Evolutionary conservation across 192 early-diverging fungal genomes (phyloP).

Genomic region (Coemansia sp.): DNA sequence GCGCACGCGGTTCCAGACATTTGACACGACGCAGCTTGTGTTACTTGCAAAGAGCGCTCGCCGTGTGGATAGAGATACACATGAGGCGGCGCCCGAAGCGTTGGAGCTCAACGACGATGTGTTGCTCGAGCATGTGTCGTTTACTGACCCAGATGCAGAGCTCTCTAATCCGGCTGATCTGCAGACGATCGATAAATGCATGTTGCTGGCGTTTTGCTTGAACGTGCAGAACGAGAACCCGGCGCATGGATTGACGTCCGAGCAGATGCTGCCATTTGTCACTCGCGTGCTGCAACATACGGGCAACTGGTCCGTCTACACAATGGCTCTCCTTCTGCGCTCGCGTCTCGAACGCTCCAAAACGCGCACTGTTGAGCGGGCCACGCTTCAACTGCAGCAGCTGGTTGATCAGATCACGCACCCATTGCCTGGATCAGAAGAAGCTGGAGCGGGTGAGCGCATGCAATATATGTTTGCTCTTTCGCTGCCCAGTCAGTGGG

Average conservation of each 20-base stretch:
- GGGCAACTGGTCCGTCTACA: slow-evolving; percentile 98
- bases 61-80: slow-evolving; percentile 29
- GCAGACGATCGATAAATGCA: slow-evolving; percentile 79
- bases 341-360: slow-evolving; percentile 86
- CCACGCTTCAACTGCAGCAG: slow-evolving; percentile 88
- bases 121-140: slow-evolving; percentile 77
- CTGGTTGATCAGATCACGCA: slow-evolving; percentile 90
- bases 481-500: slow-evolving; percentile 89
- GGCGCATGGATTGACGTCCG: slow-evolving; percentile 85
- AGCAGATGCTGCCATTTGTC: slow-evolving; percentile 96
- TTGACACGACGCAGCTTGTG: slow-evolving; percentile 87
- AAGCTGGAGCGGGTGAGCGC: slow-evolving; percentile 64
- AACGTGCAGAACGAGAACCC: slow-evolving; percentile 97
- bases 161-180: slow-evolving; percentile 58
- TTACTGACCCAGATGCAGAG: slow-evolving; percentile 59
- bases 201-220: slow-evolving; percentile 84
- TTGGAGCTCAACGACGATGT: slow-evolving; percentile 89
- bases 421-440: slow-evolving; percentile 28
- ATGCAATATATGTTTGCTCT: slow-evolving; percentile 79
- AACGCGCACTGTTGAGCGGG: slow-evolving; percentile 86
- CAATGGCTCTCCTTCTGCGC: slow-evolving; percentile 89
- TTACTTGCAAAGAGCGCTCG: slow-evolving; percentile 78
- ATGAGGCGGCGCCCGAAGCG: slow-evolving; percentile 63
- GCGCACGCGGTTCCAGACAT: slow-evolving; percentile 90
- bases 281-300: slow-evolving; percentile 85